Evolutionary conservation across 2,329 filamentous ascomycete species (phyloP).

Genomic region (Colletotrichum sp.): DNA sequence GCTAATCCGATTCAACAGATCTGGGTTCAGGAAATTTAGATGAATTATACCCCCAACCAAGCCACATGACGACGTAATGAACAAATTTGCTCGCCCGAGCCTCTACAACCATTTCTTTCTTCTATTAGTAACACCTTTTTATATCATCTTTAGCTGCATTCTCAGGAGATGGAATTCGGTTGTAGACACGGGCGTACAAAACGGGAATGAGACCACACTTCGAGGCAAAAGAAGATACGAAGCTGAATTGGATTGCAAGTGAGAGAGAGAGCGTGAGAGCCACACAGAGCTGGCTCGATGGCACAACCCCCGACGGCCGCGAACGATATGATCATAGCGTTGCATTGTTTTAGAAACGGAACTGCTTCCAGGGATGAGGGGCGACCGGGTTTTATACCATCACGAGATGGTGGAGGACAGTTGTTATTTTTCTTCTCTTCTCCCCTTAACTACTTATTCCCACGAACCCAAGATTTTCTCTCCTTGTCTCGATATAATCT

Average conservation of each 20-base stretch:
- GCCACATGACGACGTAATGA: constrained; percentile 32
- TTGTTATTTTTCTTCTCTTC: neutral
- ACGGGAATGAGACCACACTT: neutral
- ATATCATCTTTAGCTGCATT: constrained; percentile 8
- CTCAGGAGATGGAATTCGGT: constrained; percentile 9
- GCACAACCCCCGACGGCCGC: constrained; percentile 17
- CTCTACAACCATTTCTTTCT: constrained; percentile 9
- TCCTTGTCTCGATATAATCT: constrained; percentile 1
- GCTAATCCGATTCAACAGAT: constrained; percentile 41
- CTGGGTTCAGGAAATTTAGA: constrained; percentile 53
- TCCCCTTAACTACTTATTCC: neutral
- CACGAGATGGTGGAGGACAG: neutral
- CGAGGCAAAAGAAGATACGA: neutral
- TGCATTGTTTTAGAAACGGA: constrained; percentile 14
- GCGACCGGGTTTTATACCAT: neutral
- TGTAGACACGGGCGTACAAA: constrained; percentile 19
- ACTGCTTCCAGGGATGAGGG: neutral
- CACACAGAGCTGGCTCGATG: constrained; percentile 24
- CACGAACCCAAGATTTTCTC: neutral
- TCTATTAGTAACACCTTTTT: neutral
- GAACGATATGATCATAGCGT: constrained; percentile 17
- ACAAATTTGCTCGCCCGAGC: constrained; percentile 1
- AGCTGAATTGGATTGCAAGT: neutral
- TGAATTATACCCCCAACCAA: constrained; percentile 26
- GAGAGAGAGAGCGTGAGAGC: constrained; percentile 3